Evolutionary conservation across 176 grass and related monocot species (phyloP), one percentile per base, ranked within the genome.

Genomic region (Cymbopogon citratus): DNA sequence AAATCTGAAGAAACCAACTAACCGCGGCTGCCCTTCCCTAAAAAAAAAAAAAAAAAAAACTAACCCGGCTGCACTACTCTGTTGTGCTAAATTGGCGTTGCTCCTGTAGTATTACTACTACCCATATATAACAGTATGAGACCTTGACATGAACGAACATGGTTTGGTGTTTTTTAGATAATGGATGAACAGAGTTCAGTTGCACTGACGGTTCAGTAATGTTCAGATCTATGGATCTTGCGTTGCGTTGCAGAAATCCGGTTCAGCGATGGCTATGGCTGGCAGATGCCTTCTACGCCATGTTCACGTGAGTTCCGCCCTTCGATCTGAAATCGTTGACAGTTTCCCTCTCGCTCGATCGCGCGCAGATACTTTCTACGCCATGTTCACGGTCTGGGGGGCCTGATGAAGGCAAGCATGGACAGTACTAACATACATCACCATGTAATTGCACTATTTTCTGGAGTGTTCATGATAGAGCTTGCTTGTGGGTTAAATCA

Each of bases 331-430:
- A 26, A 26, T 3, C 35, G 3, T 40, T 7, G 9, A 16, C 41
- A 70, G 10, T 59, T 79, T 46, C 46, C 15, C 21, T n/a, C 39
- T 54, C 27, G 25, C 14, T 23, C 41, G 11, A n/a, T 16, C 48
- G 45, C 27, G n/a, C 19, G 31, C 80, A 91, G 95, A 94, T 33
- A 92, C 86, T 33, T 87, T 92, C 73, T 98, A 98, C 86, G 89
- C 91, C 76, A 94, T 98, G 90, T 98, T 95, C 90, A 93, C 92
- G 0, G 85, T 78, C 77, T 94, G 95, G 95, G 92, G 88, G n/a
- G n/a, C n/a, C n/a, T n/a, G n/a, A 91, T 89, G 80, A 93, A 98
- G 87, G 92, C 79, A 86, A 89, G 77, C 25, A 43, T 7, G 4
- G 61, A 23, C 2, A 39, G 13, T 6, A 12, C 57, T 62, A 27